Evolutionary conservation across 352 stramenopile genomes (phyloP).

Genomic region (Globisporangium irregulare): DNA sequence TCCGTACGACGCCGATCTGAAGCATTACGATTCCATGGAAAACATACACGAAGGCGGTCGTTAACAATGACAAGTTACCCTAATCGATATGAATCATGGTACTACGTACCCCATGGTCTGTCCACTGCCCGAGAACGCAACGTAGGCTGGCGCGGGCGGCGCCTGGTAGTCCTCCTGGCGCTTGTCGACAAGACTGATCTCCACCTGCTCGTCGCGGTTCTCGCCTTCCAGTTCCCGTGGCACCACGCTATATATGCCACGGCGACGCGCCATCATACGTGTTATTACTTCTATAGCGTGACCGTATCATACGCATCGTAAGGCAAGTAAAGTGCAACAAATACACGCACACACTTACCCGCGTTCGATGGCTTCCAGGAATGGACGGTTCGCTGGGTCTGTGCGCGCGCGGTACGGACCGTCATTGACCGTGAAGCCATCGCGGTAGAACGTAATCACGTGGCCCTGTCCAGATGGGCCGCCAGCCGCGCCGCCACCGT

Average conservation of each 20-base stretch:
- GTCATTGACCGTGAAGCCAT: slow-evolving; percentile 84
- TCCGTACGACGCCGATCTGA: slow-evolving; percentile 38
- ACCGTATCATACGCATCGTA: background rate
- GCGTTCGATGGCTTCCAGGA: slow-evolving; percentile 79
- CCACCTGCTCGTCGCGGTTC: slow-evolving; percentile 62
- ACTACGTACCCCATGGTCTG: slow-evolving; percentile 65
- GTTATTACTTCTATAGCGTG: background rate
- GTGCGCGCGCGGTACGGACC: slow-evolving; percentile 68
- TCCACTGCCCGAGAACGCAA: slow-evolving; percentile 80
- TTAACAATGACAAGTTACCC: background rate
- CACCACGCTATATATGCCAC: slow-evolving; percentile 42
- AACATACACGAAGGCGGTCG: too few species aligned
- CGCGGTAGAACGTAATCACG: slow-evolving; percentile 83
- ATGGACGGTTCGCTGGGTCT: slow-evolving; percentile 69
- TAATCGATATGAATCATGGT: background rate
- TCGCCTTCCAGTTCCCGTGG: slow-evolving; percentile 73
- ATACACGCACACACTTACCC: slow-evolving; percentile 25
- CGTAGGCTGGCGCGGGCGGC: slow-evolving; percentile 70
- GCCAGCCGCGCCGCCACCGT: slow-evolving; percentile 19
- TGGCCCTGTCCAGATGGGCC: slow-evolving; percentile 32
- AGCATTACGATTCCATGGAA: background rate
- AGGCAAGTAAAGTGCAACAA: background rate
- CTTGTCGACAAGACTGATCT: slow-evolving; percentile 86
- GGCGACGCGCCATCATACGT: background rate
- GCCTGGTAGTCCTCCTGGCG: slow-evolving; percentile 80